Evolutionary conservation across 1,139 yeast species (phyloP), one percentile per base, ranked within the genome.

Genomic region (Lodderomyces metapsilosis): DNA sequence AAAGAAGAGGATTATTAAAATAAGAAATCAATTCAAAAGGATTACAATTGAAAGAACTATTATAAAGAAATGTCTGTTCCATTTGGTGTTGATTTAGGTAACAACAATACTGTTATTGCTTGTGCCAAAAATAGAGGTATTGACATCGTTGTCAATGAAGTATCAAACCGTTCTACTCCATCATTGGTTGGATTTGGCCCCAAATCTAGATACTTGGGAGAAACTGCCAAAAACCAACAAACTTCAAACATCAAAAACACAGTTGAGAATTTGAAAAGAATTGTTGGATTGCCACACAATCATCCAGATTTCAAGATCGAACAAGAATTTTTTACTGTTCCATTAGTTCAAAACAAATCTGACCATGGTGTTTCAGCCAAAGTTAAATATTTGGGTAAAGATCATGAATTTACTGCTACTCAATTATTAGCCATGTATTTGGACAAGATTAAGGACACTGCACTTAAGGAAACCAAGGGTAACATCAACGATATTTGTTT

Each of bases 91-190:
- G 99, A 92, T 82, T 84, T 92, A 66, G 99, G 99, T 74, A 89
- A 89, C 74, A 78, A 80, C 76, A 87, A 79, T 77, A 82, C 95
- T 51, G 97, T 91, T 54, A 80, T 92, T 62, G 98, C 97, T 37
- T 95, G 95, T 64, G 98, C 98, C 51, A 87, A 95, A 68, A 92
- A 92, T 81, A 84, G 98, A 76, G 98, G 98, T 62, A 92, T 94
- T 65, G 98, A 92, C 68, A 84, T 94, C 59, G 88, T 92, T 58
- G 98, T 92, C 73, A 94, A 94, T 67, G 99, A 92, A 70, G 98
- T 92, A 41, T 91, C 98, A 44, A 92, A 92, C 83, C 86, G 98
- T 71, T 70, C 95, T 53, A 92, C 99, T 33, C 98, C 99, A 50
- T 74, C 97, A 20, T 74, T 92, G 53, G 94, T 94, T 55, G 98